phyloP scores from a whole-genome alignment of 2,329 filamentous ascomycete genomes.

The Neonectria hederae region DNA sequence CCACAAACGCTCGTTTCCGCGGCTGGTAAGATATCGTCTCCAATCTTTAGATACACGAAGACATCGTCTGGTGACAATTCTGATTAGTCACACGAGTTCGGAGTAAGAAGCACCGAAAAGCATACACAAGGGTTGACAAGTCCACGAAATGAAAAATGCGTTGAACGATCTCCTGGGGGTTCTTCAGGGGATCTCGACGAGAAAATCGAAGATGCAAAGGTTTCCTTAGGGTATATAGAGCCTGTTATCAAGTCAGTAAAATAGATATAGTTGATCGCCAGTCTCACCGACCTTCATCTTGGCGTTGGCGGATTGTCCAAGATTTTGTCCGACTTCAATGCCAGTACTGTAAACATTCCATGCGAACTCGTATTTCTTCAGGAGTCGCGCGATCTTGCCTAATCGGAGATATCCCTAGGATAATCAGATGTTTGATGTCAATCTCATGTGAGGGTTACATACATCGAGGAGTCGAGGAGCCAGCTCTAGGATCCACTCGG shows the following conservation, averaged over 20 bases:
- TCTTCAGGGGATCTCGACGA: conserved; percentile 48
- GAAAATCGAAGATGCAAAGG: conserved; percentile 48
- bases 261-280: background rate
- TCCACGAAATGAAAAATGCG: conserved; percentile 49
- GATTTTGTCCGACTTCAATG: conserved; percentile 45
- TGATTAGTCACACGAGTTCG: background rate
- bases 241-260: conserved; percentile 37
- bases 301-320: conserved; percentile 40
- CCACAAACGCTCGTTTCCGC: conserved; percentile 45
- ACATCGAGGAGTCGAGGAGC: conserved; percentile 53
- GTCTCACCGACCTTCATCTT: conserved; percentile 47
- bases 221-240: conserved; percentile 47
- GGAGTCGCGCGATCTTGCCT: conserved; percentile 51
- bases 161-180: conserved; percentile 50
- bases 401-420: conserved; percentile 54
- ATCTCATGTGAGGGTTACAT: conserved; percentile 14
- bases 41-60: conserved; percentile 47
- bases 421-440: conserved; percentile 18
- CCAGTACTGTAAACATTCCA: conserved; percentile 54
- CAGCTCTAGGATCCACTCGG: conserved; percentile 55
- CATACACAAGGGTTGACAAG: conserved; percentile 45
- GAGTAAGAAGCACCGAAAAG: background rate
- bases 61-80: conserved; percentile 38
- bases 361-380: conserved; percentile 50
- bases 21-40: conserved; percentile 43